Evolutionary conservation across 2,329 filamentous ascomycete species (phyloP).

Genomic region (Colletotrichum incanum): DNA sequence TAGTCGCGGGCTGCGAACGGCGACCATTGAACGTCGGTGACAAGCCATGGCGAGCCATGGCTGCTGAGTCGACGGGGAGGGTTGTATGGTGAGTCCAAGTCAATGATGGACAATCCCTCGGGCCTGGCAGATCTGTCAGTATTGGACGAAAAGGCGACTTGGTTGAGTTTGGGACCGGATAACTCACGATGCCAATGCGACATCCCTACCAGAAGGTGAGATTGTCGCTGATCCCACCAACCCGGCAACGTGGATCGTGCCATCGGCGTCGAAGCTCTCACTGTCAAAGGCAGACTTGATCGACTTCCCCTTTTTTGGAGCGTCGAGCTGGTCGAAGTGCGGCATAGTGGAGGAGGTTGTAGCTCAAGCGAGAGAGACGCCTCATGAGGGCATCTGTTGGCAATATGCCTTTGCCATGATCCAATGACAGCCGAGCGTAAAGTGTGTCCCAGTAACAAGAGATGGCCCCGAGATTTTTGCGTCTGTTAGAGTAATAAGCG

Average conservation of each 20-base stretch:
- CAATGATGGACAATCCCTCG: slow-evolving; percentile 91
- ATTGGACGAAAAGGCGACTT: neutral
- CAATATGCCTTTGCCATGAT: slow-evolving; percentile 40
- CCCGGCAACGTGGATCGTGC: slow-evolving; percentile 86
- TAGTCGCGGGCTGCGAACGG: slow-evolving; percentile 91
- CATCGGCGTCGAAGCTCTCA: slow-evolving; percentile 88
- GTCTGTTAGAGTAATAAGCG: neutral
- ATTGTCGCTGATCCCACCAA: slow-evolving; percentile 92
- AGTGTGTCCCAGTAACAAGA: neutral
- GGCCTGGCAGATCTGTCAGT: slow-evolving; percentile 64
- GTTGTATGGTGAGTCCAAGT: slow-evolving; percentile 90
- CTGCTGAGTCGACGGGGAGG: slow-evolving; percentile 85
- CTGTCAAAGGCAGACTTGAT: slow-evolving; percentile 85
- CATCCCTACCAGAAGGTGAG: slow-evolving; percentile 90
- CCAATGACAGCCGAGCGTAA: slow-evolving; percentile 1
- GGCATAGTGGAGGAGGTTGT: slow-evolving; percentile 59
- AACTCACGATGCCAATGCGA: slow-evolving; percentile 85
- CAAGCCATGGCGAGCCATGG: slow-evolving; percentile 92
- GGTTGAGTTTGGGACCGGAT: slow-evolving; percentile 40
- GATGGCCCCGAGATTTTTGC: neutral
- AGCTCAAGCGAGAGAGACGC: slow-evolving; percentile 40
- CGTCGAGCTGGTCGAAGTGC: slow-evolving; percentile 63
- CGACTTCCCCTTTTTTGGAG: slow-evolving; percentile 70
- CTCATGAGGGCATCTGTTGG: slow-evolving; percentile 40
- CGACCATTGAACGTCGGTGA: slow-evolving; percentile 97